Evolutionary conservation across 371 early-diverging fungal genomes (phyloP).

Genomic region (Mucor piriformis): DNA sequence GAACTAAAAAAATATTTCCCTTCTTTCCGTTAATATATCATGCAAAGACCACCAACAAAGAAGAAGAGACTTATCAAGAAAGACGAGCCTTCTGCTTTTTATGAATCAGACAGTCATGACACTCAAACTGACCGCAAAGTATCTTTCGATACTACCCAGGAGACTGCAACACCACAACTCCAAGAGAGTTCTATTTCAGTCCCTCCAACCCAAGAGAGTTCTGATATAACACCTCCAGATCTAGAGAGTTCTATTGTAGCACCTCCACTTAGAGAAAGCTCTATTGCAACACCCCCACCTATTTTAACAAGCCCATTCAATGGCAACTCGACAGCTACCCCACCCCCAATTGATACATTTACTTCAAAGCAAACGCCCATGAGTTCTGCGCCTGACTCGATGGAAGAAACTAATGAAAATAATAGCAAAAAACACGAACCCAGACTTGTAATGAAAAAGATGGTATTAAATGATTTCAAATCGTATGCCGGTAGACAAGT

Average conservation of each 20-base stretch:
- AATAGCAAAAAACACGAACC: slow-evolving; percentile 29
- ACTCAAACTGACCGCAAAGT: background rate
- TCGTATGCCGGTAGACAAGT: slow-evolving; percentile 92
- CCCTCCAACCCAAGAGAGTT: too few species aligned
- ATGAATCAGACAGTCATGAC: background rate
- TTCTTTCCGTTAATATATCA: background rate
- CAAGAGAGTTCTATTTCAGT: too few species aligned
- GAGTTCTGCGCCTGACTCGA: background rate
- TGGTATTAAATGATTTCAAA: slow-evolving; percentile 95
- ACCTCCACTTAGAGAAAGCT: background rate
- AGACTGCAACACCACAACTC: too few species aligned
- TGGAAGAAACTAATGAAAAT: background rate
- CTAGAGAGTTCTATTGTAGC: background rate
- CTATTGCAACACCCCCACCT: background rate
- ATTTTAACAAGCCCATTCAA: background rate
- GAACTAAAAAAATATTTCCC: background rate
- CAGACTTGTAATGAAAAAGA: slow-evolving; percentile 88
- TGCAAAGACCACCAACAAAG: slow-evolving; percentile 15
- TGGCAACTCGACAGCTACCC: too few species aligned
- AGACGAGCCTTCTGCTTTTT: background rate
- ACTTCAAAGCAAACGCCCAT: background rate
- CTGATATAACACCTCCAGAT: too few species aligned
- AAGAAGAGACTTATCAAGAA: slow-evolving; percentile 5
- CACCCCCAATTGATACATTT: background rate
- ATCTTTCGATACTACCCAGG: background rate